These are phyloP conservation scores for Leccinum disarticulatum DNA, from an alignment of 768 basidiomycete species.

Conservation along the genomic window DNA sequence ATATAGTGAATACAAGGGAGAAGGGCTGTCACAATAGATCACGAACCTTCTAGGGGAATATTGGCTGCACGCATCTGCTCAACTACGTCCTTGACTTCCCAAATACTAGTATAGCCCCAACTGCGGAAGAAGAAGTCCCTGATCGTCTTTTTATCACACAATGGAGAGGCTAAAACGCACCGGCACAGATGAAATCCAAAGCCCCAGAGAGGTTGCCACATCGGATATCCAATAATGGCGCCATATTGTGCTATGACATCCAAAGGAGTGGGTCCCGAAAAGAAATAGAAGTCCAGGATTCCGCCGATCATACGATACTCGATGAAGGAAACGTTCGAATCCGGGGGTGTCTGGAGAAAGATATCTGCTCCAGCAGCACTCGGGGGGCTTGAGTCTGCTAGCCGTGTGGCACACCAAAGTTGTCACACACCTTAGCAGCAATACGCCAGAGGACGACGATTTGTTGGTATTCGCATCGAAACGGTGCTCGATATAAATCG, in stretches of 20 bases:
- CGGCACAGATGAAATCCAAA: constrained; percentile 77
- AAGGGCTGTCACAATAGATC: neutral
- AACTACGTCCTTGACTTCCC: constrained; percentile 53
- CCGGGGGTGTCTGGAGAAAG: constrained; percentile 57
- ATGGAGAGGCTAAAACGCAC: constrained; percentile 26
- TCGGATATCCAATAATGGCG: constrained; percentile 59
- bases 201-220: constrained; percentile 70
- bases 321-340: constrained; percentile 55
- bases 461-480: constrained; percentile 47
- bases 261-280: constrained; percentile 52
- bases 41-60: constrained; percentile 68
- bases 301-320: constrained; percentile 76
- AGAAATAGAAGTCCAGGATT: constrained; percentile 74
- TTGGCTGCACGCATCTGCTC: constrained; percentile 60
- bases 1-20: neutral
- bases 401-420: neutral
- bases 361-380: constrained; percentile 70
- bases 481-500: constrained; percentile 70
- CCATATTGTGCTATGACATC: constrained; percentile 69
- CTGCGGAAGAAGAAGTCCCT: neutral
- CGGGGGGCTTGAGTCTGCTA: constrained; percentile 7
- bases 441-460: constrained; percentile 70
- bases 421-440: constrained; percentile 54
- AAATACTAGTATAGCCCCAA: constrained; percentile 51
- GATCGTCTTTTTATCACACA: neutral